A percentile compares a stretch with the other conserved stretches of the same genome.
Conservation (phyloP, 139 green algal genomes). For the Chlorella sorokiniana region DNA sequence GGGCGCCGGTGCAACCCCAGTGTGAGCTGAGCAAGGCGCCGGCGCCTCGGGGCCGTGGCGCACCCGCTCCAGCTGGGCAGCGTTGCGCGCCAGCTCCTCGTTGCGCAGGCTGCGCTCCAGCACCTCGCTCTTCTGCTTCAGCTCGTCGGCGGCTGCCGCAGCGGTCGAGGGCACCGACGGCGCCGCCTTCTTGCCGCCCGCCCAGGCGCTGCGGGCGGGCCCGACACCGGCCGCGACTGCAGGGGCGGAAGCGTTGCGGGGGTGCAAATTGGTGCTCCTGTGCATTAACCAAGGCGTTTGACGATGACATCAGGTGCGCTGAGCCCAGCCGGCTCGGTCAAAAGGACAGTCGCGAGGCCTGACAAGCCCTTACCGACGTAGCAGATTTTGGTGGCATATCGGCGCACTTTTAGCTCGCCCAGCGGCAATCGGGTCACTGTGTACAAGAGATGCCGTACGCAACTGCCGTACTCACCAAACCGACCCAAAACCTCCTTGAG, state of each 20-base stretch:
- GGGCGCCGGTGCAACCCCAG: background rate
- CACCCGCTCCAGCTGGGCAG: slow-evolving; percentile 92
- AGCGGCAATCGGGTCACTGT: background rate
- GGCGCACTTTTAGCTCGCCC: background rate
- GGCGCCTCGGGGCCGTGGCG: background rate
- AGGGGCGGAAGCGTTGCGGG: background rate
- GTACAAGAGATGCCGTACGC: no score
- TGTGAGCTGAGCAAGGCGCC: no score
- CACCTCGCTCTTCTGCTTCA: slow-evolving; percentile 73
- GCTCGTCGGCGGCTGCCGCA: slow-evolving; percentile 75
- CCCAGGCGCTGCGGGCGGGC: background rate
- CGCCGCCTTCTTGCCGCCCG: background rate
- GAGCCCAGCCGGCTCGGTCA: no score
- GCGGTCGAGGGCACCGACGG: background rate
- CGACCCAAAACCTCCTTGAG: no score
- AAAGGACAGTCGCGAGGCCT: no score
- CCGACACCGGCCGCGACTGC: slow-evolving; percentile 2
- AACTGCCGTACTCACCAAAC: no score
- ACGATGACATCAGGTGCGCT: background rate
- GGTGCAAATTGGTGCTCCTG: background rate
- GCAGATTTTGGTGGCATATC: background rate
- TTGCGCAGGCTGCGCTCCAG: slow-evolving; percentile 89
- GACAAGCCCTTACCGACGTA: background rate
- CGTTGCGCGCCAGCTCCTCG: slow-evolving; percentile 89
- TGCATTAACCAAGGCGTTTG: background rate